Evolutionary conservation across 2,329 filamentous ascomycete species (phyloP).

Genomic region (Penicillium sclerotigenum): DNA sequence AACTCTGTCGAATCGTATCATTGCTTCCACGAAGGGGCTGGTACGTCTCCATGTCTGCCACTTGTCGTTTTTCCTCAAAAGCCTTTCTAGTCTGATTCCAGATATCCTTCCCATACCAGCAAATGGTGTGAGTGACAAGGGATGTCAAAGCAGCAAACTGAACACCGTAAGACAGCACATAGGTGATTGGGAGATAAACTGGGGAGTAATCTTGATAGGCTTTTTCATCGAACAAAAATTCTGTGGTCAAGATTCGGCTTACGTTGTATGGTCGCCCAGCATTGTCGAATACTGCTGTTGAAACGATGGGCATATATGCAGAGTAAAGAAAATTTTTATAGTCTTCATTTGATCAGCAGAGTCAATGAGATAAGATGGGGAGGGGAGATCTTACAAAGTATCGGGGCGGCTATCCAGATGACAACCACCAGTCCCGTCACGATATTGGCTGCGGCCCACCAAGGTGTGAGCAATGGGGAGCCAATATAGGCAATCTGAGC

Average conservation of each 20-base stretch:
- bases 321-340: constrained; percentile 77
- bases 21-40: constrained; percentile 44
- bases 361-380: background rate
- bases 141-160: constrained; percentile 81
- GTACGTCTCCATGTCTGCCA: constrained; percentile 51
- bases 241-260: constrained; percentile 69
- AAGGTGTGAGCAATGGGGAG: constrained; percentile 76
- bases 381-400: constrained; percentile 54
- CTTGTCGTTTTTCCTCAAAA: constrained; percentile 58
- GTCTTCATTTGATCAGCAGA: constrained; percentile 42
- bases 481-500: constrained; percentile 85
- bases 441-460: constrained; percentile 83
- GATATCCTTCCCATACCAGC: constrained; percentile 83
- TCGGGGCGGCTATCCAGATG: constrained; percentile 79
- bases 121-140: constrained; percentile 73
- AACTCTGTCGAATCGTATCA: constrained; percentile 5
- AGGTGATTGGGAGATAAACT: constrained; percentile 82
- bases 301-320: constrained; percentile 82
- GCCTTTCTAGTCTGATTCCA: constrained; percentile 71
- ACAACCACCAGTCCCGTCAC: constrained; percentile 74
- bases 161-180: constrained; percentile 79
- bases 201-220: constrained; percentile 79
- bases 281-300: constrained; percentile 81
- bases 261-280: constrained; percentile 77
- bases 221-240: constrained; percentile 73